Evolutionary conservation across 106 monocot species (phyloP).

Genomic region (Platanthera guangdongensis): DNA sequence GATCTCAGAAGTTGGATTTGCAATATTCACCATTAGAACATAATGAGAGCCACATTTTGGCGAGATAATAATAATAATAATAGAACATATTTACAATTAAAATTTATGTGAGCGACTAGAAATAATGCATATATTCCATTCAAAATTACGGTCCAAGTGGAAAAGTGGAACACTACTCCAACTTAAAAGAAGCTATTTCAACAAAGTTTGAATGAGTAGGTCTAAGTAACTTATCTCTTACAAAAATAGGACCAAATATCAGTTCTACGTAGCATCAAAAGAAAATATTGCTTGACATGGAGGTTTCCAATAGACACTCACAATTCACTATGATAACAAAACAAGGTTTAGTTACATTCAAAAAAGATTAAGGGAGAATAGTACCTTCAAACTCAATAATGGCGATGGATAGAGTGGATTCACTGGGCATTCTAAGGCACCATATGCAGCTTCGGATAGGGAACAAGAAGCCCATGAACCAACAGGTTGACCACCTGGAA

Average conservation of each 20-base stretch:
- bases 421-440: slow-evolving; percentile 62
- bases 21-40: background rate
- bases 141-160: background rate
- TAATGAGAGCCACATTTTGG: background rate
- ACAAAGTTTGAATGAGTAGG: background rate
- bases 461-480: slow-evolving; percentile 78
- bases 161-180: background rate
- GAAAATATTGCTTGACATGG: background rate
- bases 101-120: background rate
- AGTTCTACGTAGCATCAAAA: background rate
- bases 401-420: slow-evolving; percentile 61
- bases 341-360: background rate
- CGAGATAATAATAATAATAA: background rate
- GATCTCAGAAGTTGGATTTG: background rate
- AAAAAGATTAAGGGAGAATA: slow-evolving; percentile 5
- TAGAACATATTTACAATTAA: background rate
- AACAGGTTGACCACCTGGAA: slow-evolving; percentile 55
- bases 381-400: slow-evolving; percentile 68
- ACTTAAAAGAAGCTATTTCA: background rate
- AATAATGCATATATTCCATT: background rate
- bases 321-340: background rate
- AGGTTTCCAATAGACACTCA: background rate
- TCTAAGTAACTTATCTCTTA: background rate
- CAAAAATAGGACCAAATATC: background rate
- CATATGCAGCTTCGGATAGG: slow-evolving; percentile 90